phyloP scores from a whole-genome alignment of 108 stramenopile species.

The Skeletonema grethae region DNA sequence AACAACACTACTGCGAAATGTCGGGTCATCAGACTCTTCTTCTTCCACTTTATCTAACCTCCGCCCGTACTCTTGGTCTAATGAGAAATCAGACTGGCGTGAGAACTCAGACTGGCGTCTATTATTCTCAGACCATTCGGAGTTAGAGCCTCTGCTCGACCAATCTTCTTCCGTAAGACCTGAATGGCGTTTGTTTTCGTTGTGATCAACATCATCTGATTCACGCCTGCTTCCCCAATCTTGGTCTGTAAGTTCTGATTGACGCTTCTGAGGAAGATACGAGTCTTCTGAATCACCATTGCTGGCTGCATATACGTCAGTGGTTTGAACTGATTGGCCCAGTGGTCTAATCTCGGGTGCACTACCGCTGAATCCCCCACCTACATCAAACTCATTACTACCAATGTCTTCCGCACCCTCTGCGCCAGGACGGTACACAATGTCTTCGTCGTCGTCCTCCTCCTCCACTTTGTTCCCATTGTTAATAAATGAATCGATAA shows the following conservation, averaged over 20 bases:
- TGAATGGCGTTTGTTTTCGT: conserved; percentile 2
- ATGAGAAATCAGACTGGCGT: background rate
- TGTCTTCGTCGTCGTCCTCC: too few relatives aligned
- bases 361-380: background rate
- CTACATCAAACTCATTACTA: background rate
- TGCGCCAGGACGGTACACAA: background rate
- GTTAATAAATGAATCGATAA: background rate
- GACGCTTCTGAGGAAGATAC: background rate
- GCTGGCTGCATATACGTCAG: background rate
- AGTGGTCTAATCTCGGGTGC: background rate
- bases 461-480: too few relatives aligned
- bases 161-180: background rate
- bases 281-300: background rate
- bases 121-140: background rate
- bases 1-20: background rate
- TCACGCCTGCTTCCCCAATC: background rate
- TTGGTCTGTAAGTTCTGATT: conserved; percentile 6
- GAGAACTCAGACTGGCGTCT: background rate
- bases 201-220: background rate
- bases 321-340: background rate
- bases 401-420: background rate
- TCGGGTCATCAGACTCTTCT: background rate
- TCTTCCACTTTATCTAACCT: conserved; percentile 6
- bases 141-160: background rate
- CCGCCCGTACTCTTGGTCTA: background rate